Evolutionary conservation across 352 stramenopile genomes (phyloP).

Genomic region (Phytophthora vignae): DNA sequence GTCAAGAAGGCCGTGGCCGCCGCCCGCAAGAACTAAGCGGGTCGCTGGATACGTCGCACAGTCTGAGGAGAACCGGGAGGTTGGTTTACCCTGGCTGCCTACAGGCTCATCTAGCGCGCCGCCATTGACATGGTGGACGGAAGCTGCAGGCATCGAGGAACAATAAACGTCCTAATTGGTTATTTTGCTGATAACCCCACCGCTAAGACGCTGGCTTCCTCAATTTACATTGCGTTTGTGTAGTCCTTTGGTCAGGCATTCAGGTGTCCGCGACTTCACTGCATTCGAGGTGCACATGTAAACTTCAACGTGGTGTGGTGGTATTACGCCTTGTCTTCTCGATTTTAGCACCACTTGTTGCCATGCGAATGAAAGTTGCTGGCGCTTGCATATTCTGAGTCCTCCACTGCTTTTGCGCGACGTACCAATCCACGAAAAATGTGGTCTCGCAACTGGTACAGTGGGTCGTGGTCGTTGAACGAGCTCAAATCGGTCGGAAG

Average conservation of each 20-base stretch:
- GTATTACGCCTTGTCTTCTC: too few relatives aligned
- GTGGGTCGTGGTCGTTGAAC: background rate
- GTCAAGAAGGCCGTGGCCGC: constrained; percentile 92
- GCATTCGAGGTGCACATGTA: too few relatives aligned
- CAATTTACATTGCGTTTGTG: background rate
- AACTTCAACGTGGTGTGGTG: too few relatives aligned
- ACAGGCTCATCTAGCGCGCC: background rate
- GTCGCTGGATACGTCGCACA: background rate
- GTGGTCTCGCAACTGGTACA: background rate
- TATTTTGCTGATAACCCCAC: constrained; percentile 44
- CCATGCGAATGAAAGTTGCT: too few relatives aligned
- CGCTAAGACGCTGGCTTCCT: background rate
- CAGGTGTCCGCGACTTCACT: too few relatives aligned
- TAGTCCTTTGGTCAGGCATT: too few relatives aligned
- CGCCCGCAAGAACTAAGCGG: constrained; percentile 78
- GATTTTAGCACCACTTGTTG: too few relatives aligned
- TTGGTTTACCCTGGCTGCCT: constrained; percentile 10
- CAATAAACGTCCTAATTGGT: constrained; percentile 54
- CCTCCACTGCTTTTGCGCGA: too few relatives aligned
- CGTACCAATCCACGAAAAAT: background rate
- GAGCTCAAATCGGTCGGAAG: background rate
- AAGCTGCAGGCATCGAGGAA: constrained; percentile 29
- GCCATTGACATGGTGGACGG: background rate
- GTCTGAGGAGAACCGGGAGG: background rate
- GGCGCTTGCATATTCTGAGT: too few relatives aligned